Evolutionary conservation across 129 eudicot species (phyloP).

Genomic region (Oenanthe sinensis): DNA sequence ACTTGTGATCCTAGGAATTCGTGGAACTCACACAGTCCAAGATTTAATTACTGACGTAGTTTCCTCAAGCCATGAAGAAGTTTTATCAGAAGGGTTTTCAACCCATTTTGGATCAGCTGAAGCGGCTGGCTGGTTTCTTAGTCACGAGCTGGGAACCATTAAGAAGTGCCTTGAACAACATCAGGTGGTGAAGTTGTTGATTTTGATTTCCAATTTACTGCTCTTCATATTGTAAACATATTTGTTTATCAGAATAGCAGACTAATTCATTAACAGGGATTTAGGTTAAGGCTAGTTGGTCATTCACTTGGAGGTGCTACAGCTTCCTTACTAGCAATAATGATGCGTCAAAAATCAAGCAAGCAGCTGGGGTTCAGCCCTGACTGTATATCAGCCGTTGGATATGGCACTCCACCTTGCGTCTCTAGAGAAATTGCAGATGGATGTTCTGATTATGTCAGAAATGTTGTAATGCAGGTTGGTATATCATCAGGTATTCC

Average conservation of each 20-base stretch:
- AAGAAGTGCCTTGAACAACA: slow-evolving; percentile 69
- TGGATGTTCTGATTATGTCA: slow-evolving; percentile 58
- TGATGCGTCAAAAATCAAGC: slow-evolving; percentile 61
- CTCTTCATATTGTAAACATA: neutral
- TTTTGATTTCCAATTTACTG: neutral
- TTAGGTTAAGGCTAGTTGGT: slow-evolving; percentile 93
- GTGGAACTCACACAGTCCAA: slow-evolving; percentile 88
- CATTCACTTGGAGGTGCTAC: slow-evolving; percentile 97
- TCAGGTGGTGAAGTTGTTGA: slow-evolving; percentile 41
- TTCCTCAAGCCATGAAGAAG: slow-evolving; percentile 72
- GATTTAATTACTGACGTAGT: slow-evolving; percentile 90
- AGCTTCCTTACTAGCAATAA: slow-evolving; percentile 84
- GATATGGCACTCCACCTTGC: slow-evolving; percentile 90
- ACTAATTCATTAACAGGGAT: slow-evolving; percentile 82
- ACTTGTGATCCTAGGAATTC: slow-evolving; percentile 84
- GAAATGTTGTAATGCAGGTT: slow-evolving; percentile 93
- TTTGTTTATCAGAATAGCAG: slow-evolving; percentile 6
- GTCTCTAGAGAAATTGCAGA: slow-evolving; percentile 80
- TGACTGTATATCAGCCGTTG: slow-evolving; percentile 68
- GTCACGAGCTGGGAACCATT: slow-evolving; percentile 67
- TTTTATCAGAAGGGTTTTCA: slow-evolving; percentile 74
- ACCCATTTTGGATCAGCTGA: slow-evolving; percentile 93
- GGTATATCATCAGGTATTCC: slow-evolving; percentile 1
- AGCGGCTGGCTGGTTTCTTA: slow-evolving; percentile 93
- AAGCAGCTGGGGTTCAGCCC: slow-evolving; percentile 84